Conservation (phyloP, 2,329 filamentous ascomycete species). For the Clonostachys chloroleuca region DNA sequence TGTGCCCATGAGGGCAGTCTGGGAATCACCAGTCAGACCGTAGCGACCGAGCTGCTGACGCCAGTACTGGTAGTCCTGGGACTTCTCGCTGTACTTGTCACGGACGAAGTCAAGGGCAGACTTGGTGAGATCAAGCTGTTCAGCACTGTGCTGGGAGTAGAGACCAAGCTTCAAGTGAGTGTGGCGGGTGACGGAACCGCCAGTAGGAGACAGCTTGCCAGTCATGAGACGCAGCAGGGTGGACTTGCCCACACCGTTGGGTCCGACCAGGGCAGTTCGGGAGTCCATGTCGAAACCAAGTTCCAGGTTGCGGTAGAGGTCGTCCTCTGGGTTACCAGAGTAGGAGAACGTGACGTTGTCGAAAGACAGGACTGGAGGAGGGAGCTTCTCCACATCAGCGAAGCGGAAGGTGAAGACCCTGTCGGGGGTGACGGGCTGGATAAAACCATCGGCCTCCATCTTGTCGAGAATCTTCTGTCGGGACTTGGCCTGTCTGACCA, state of each 20-base stretch:
- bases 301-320: constrained; percentile 93
- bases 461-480: constrained; percentile 99
- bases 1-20: constrained; percentile 97
- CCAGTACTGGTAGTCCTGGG: constrained; percentile 99
- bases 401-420: constrained; percentile 96
- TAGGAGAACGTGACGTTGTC: constrained; percentile 98
- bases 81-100: constrained; percentile 85
- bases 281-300: constrained; percentile 99
- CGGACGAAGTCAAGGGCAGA: constrained; percentile 96
- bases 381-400: constrained; percentile 98
- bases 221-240: constrained; percentile 96
- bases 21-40: constrained; percentile 85
- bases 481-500: constrained; percentile 98
- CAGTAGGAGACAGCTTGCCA: constrained; percentile 82
- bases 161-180: constrained; percentile 98
- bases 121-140: constrained; percentile 98
- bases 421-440: constrained; percentile 82
- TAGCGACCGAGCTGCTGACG: constrained; percentile 94
- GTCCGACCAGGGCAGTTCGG: constrained; percentile 90
- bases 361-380: constrained; percentile 91
- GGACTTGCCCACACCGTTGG: constrained; percentile 99
- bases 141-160: constrained; percentile 97
- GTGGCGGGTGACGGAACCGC: constrained; percentile 80
- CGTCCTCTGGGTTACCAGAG: constrained; percentile 83
- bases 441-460: constrained; percentile 99